These are phyloP conservation scores for Forsythia suspensa DNA, from an alignment of 257 asterid species.

Conservation along the genomic window DNA sequence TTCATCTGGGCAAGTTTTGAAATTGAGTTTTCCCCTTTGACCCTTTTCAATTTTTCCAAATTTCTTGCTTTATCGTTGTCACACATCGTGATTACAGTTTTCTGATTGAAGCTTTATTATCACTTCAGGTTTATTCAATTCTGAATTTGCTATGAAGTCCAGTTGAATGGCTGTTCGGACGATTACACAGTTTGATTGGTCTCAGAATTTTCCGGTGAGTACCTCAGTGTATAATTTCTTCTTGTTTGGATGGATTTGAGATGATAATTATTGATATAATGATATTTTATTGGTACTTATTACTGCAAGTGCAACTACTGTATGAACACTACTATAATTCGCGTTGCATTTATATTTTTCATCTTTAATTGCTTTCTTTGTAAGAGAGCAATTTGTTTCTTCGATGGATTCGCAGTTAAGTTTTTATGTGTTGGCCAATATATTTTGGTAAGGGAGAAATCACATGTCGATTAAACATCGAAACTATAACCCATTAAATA, in stretches of 20 bases:
- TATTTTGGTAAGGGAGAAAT: no score
- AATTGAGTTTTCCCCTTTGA: not conserved
- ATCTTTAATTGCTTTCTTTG: not conserved
- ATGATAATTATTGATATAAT: not conserved
- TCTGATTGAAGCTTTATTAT: not conserved
- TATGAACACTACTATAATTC: no score
- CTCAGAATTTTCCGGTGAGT: conserved; percentile 3
- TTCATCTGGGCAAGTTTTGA: not conserved
- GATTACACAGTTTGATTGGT: not conserved
- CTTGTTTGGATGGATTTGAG: not conserved
- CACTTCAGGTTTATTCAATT: not conserved
- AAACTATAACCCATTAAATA: no score
- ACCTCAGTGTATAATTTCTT: not conserved
- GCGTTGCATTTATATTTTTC: not conserved
- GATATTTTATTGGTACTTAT: not conserved
- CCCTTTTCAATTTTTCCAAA: not conserved
- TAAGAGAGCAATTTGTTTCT: not conserved
- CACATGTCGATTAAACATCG: no score
- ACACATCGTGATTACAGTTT: not conserved
- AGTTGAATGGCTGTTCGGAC: not conserved
- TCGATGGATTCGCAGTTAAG: not conserved
- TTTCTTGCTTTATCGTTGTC: no score
- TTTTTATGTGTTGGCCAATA: not conserved
- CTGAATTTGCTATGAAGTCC: conserved; percentile 18
- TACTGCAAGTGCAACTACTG: not conserved